These are phyloP conservation scores for Vaccinium myrtillus DNA, from an alignment of 148 eudicot species.

Conservation along the genomic window DNA sequence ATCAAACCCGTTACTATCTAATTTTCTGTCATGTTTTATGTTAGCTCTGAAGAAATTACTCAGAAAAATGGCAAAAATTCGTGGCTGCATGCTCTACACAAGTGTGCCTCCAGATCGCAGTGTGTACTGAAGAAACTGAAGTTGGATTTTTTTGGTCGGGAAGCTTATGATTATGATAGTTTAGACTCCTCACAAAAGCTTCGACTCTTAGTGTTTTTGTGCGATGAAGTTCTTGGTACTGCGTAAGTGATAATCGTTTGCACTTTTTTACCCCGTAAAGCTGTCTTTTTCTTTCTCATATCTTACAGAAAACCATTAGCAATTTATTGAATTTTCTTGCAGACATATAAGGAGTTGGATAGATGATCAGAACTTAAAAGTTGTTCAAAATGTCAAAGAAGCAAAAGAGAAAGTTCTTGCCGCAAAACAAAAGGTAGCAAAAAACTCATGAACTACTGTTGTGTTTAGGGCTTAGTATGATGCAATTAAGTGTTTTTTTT, in stretches of 20 bases:
- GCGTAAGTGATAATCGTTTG: constrained; percentile 42
- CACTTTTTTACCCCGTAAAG: background rate
- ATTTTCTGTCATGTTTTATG: background rate
- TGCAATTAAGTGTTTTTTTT: background rate
- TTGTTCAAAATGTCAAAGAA: constrained; percentile 57
- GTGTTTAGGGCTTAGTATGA: background rate
- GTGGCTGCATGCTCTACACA: constrained; percentile 53
- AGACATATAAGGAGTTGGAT: constrained; percentile 84
- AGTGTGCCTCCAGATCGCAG: constrained; percentile 45
- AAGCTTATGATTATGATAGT: constrained; percentile 52
- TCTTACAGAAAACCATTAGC: background rate
- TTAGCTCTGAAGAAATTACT: constrained; percentile 36
- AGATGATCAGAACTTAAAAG: constrained; percentile 45
- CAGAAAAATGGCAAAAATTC: constrained; percentile 39
- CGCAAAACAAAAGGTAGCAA: constrained; percentile 64
- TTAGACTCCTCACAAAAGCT: constrained; percentile 66
- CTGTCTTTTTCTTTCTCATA: background rate
- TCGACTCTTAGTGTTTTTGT: constrained; percentile 57
- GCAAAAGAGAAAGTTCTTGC: constrained; percentile 52
- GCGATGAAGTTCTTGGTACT: constrained; percentile 80
- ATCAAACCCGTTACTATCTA: background rate
- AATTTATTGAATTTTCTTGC: background rate
- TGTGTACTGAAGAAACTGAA: constrained; percentile 39
- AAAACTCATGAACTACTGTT: background rate
- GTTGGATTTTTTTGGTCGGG: constrained; percentile 40